Percentiles rank a stretch among this genome's conserved stretches.
Evolutionary conservation across 148 eudicot genomes (phyloP).

Genomic region (Fagopyrum tataricum): DNA sequence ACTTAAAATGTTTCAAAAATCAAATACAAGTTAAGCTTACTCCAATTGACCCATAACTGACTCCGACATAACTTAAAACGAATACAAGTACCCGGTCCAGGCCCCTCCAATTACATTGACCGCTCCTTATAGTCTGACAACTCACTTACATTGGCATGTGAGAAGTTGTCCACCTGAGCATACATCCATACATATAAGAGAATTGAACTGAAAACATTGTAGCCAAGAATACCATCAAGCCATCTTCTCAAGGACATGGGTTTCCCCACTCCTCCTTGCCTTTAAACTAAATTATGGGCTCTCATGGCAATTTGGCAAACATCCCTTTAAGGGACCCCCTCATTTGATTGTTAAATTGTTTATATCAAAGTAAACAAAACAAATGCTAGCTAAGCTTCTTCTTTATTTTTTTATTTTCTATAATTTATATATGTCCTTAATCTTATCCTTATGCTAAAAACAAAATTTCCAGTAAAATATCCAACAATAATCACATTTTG

Average conservation of each 20-base stretch:
- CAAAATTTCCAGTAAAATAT: neutral
- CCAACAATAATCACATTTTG: neutral
- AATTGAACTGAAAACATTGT: neutral
- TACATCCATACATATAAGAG: no score
- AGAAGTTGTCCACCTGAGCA: no score
- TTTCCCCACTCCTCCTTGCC: neutral
- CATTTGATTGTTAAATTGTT: neutral
- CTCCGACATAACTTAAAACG: no score
- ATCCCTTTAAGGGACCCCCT: neutral
- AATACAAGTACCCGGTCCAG: no score
- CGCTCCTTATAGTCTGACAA: no score
- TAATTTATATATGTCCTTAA: neutral
- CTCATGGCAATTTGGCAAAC: neutral
- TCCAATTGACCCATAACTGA: no score
- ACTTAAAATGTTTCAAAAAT: no score
- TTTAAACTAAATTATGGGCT: neutral
- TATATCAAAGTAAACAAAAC: neutral
- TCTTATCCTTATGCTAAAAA: neutral
- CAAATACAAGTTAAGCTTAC: no score
- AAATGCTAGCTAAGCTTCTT: neutral
- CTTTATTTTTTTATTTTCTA: neutral
- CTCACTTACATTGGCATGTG: no score
- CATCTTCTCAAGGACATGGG: constrained; percentile 9
- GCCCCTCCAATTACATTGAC: no score
- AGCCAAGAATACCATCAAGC: constrained; percentile 3